Percentiles rank a stretch among this genome's conserved stretches.
Evolutionary conservation across 805 yeast species (phyloP).

Genomic region (Candida nonsorbophila): DNA sequence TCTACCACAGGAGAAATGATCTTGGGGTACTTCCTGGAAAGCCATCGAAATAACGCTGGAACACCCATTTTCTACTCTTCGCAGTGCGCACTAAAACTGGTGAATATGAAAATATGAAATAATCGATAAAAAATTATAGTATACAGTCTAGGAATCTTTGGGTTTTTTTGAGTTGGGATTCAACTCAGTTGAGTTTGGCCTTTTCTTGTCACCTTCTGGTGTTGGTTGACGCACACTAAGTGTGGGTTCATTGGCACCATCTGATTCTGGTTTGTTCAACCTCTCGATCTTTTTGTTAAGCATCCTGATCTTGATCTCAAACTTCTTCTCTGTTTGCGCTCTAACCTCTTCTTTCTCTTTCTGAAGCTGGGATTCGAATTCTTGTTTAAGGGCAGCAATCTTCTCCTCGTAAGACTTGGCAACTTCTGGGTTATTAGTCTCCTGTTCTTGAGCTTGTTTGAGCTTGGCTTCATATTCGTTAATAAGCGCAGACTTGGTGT

Average conservation of each 20-base stretch:
- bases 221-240: constrained; percentile 27
- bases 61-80: constrained; percentile 93
- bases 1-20: constrained; percentile 87
- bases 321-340: constrained; percentile 50
- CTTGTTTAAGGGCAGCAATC: constrained; percentile 15
- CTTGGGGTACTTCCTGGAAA: constrained; percentile 88
- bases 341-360: constrained; percentile 36
- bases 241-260: constrained; percentile 16
- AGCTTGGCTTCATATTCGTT: constrained; percentile 6
- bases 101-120: too few species aligned
- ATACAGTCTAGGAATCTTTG: too few species aligned
- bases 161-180: too few species aligned
- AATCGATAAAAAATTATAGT: too few species aligned
- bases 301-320: constrained; percentile 53
- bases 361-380: constrained; percentile 13
- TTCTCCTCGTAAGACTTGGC: constrained; percentile 6
- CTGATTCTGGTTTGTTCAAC: constrained; percentile 13
- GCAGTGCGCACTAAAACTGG: too few species aligned
- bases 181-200: constrained; percentile 13
- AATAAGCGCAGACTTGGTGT: constrained; percentile 5
- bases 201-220: constrained; percentile 14
- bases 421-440: not conserved
- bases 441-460: constrained; percentile 4
- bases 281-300: constrained; percentile 50
- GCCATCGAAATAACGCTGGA: constrained; percentile 96